Conservation (phyloP, 176 grass and related monocot species). For the Rhynchospora pubera region DNA sequence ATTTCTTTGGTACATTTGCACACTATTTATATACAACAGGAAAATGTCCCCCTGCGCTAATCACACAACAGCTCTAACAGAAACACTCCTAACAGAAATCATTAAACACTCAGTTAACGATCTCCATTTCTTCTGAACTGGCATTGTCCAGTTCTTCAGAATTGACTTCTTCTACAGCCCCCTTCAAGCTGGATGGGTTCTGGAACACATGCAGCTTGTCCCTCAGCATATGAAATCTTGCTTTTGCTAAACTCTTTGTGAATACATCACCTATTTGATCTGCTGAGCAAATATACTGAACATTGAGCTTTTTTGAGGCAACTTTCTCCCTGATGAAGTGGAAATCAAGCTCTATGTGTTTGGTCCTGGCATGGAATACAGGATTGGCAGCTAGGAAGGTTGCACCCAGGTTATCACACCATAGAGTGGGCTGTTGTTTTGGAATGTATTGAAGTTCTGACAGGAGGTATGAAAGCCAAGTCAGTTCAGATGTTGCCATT, state of each 20-base stretch:
- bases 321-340: neutral
- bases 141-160: too few species aligned
- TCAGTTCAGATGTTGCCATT: neutral
- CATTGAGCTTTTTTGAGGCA: neutral
- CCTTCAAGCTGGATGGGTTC: neutral
- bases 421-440: neutral
- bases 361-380: neutral
- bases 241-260: neutral
- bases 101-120: too few species aligned
- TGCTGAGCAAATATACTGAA: neutral
- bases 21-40: too few species aligned
- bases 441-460: neutral
- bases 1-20: too few species aligned
- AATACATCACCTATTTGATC: neutral
- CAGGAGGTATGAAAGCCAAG: neutral
- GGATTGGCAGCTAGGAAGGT: neutral
- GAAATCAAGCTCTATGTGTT: too few species aligned
- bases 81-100: too few species aligned
- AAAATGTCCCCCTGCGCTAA: too few species aligned
- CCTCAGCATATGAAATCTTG: neutral
- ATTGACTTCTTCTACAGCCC: neutral
- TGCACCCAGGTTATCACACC: constrained; percentile 3
- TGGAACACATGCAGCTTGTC: neutral
- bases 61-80: too few species aligned
- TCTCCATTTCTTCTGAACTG: too few species aligned